Evolutionary conservation across 306 rosid genomes (phyloP), one percentile per base, ranked within the genome.

Genomic region (Sphenostylis stenocarpa): DNA sequence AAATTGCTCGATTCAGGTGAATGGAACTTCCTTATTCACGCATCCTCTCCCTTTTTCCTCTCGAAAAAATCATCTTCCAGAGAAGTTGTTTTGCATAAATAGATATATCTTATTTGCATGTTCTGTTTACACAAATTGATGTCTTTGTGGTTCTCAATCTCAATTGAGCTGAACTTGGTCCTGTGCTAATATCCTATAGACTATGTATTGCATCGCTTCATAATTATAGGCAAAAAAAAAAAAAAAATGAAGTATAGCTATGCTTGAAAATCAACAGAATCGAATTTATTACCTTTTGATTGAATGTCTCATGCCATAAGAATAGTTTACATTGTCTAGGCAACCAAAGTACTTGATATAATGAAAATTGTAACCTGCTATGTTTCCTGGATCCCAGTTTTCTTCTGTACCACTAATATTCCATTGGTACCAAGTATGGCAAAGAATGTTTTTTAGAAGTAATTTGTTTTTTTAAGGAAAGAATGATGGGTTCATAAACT

Each of bases 1-100:
- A 94, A 85, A 91, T 94, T 75, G 75, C 96, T 38, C 89, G 91
- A 26, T 94, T 94, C 85, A 94, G 98, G 98, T 94, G 61, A 83
- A 28, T 76, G 20, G 36, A 44, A 45, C 4, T 64, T 70, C 48
- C 0, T 29, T 29, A 1, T 26, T 26, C 3, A 26, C 2, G 3
- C 29, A 26, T 26, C 29, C 3, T 26, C 29, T 26, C 29, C 29
- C 29, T 26, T 26, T 26, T 1, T 3, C 29, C n/a, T n/a, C n/a
- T n/a, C n/a, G n/a, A n/a, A n/a, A n/a, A n/a, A n/a, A n/a, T n/a
- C n/a, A n/a, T n/a, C n/a, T n/a, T n/a, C n/a, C n/a, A n/a, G n/a
- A n/a, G n/a, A n/a, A n/a, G n/a, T n/a, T n/a, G n/a, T n/a, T n/a
- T n/a, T n/a, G n/a, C n/a, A n/a, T n/a, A n/a, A n/a, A n/a, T n/a